Conservation (phyloP, 768 basidiomycete genomes). For the Termitomyces titanicus region DNA sequence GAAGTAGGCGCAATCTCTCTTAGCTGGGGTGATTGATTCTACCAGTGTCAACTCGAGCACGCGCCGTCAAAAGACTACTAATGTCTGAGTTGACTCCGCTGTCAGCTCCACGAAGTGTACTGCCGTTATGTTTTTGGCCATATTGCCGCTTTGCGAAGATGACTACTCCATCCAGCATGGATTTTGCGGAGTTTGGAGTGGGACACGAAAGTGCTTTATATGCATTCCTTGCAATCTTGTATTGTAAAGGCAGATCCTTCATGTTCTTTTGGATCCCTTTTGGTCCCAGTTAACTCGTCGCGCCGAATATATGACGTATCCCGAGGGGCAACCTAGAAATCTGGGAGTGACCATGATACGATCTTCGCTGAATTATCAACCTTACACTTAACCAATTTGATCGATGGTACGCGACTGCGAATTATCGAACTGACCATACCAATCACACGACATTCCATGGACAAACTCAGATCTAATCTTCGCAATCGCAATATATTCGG, state of each 20-base stretch:
- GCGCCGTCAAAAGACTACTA: neutral
- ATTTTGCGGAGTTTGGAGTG: neutral
- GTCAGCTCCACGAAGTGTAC: neutral
- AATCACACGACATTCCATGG: too few species aligned
- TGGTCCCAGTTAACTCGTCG: neutral
- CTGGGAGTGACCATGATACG: too few species aligned
- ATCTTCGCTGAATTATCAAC: neutral
- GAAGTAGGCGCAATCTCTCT: constrained; percentile 23
- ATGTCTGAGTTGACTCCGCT: neutral
- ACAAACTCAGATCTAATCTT: too few species aligned
- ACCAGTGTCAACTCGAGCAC: neutral
- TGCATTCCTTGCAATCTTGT: neutral
- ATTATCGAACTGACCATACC: too few species aligned
- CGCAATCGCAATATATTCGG: too few species aligned
- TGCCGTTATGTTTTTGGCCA: neutral
- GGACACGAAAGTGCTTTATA: neutral
- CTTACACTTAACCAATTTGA: neutral
- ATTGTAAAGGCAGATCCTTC: neutral
- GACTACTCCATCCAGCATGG: neutral
- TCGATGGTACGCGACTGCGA: too few species aligned
- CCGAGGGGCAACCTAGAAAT: neutral
- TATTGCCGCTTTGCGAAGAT: neutral
- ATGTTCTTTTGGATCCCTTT: neutral
- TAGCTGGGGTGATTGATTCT: constrained; percentile 26
- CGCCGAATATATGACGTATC: neutral